phyloP scores from a whole-genome alignment of 2,329 filamentous ascomycete genomes.

The Aspergillus eucalypticola region DNA sequence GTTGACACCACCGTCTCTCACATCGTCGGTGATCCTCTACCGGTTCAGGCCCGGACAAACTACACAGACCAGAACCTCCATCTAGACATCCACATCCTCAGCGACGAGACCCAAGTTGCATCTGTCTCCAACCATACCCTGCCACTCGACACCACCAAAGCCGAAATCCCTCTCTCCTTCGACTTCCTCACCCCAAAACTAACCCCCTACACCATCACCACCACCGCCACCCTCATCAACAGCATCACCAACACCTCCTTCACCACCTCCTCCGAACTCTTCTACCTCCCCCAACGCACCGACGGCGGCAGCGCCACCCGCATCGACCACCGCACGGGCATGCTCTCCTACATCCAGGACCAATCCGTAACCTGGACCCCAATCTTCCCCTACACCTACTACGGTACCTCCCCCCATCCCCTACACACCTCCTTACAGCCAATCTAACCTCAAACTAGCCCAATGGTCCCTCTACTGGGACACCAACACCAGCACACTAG shows the following conservation, averaged over 20 bases:
- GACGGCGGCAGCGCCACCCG: conserved; percentile 7
- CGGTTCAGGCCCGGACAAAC: neutral
- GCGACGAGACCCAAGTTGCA: neutral
- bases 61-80: neutral
- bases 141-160: neutral
- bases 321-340: neutral
- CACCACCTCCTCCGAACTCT: neutral
- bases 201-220: neutral
- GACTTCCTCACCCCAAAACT: neutral
- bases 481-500: neutral
- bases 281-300: conserved; percentile 1
- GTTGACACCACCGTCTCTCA: neutral
- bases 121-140: neutral
- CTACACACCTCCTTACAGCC: neutral
- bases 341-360: neutral
- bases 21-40: neutral
- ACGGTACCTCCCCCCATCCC: neutral
- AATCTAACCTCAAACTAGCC: neutral
- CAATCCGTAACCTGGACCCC: neutral
- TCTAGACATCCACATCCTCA: neutral
- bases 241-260: neutral
- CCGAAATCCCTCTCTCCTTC: neutral
- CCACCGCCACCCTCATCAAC: neutral
- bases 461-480: conserved; percentile 8
- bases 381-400: conserved; percentile 7